A percentile compares a stretch with the other conserved stretches of the same genome.
Evolutionary conservation across 805 yeast species (phyloP).

Genomic region (Schwanniomyces sp.): DNA sequence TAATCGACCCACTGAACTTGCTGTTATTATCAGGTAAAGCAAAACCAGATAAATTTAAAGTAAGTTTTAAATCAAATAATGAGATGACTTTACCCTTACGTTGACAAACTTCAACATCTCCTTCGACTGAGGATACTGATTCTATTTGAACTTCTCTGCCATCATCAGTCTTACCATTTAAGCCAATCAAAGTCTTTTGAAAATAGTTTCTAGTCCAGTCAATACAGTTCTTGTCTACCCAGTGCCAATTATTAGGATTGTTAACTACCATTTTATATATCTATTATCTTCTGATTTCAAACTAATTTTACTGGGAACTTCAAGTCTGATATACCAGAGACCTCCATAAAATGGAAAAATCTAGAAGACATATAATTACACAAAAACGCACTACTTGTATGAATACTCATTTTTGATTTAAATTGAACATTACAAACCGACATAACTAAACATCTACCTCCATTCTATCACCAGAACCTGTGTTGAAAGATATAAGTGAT

Average conservation of each 20-base stretch:
- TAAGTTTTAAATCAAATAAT: slow-evolving; percentile 76
- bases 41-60: slow-evolving; percentile 55
- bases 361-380: slow-evolving; percentile 10
- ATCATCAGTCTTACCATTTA: slow-evolving; percentile 36
- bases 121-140: slow-evolving; percentile 66
- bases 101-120: slow-evolving; percentile 96
- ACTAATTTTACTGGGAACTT: background rate
- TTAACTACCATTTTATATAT: slow-evolving; percentile 74
- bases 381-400: background rate
- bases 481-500: slow-evolving; percentile 45
- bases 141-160: slow-evolving; percentile 34
- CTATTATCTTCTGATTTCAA: background rate
- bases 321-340: background rate
- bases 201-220: slow-evolving; percentile 87
- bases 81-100: slow-evolving; percentile 96
- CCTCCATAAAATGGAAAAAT: slow-evolving; percentile 9
- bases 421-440: background rate
- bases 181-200: slow-evolving; percentile 54
- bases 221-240: slow-evolving; percentile 97
- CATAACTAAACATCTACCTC: slow-evolving; percentile 38
- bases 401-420: background rate
- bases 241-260: slow-evolving; percentile 99
- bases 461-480: slow-evolving; percentile 31
- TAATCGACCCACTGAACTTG: slow-evolving; percentile 66
- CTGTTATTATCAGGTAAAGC: slow-evolving; percentile 26